Evolutionary conservation across 2,329 filamentous ascomycete genomes (phyloP), one percentile per base, ranked within the genome.

Genomic region (Macrophomina phaseolina): DNA sequence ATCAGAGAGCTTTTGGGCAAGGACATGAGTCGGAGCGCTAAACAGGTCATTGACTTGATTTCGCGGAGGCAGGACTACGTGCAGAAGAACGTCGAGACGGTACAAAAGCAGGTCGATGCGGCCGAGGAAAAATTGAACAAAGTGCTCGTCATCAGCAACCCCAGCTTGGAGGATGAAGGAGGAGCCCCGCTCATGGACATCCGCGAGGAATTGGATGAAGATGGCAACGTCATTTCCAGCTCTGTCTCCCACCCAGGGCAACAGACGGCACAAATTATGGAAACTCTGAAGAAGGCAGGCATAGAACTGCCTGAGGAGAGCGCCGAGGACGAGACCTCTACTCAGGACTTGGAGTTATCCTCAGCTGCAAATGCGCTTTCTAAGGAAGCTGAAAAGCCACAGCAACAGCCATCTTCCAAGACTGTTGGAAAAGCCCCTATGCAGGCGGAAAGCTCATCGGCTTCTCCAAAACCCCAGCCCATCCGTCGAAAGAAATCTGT

Each of bases 11-110:
- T 90, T 14, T 76, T 88, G 18, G 80, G 80, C 56, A 73, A 77
- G 67, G 73, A 74, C 18, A 74, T 81, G 53, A 77, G 79, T 51
- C 86, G 88, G 71, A 83, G 83, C 52, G 82, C 83, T 67, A 81
- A 84, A 62, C 89, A 94, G 74, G 86, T 95, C 67, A 76, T 90
- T 68, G 86, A 87, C 72, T 79, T 91, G 30, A 84, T 97, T 52
- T 85, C 87, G 28, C 89, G 92, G 67, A 87, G 95, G 49, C 87
- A 97, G 75, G 94, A 97, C 77, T 98, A 98, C 77, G 93, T 97
- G 65, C 87, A 89, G 73, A 89, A 90, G 75, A 98, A 97, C 78
- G 86, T 94, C 65, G 80, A 85, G 58, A 90, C 88, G 0, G 81
- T 97, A 66, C 87, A 91, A 75, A 93, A 90, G 74, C 89, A 93